Conservation (phyloP, 108 stramenopile species). For the Nannochloropsis oceanica region DNA sequence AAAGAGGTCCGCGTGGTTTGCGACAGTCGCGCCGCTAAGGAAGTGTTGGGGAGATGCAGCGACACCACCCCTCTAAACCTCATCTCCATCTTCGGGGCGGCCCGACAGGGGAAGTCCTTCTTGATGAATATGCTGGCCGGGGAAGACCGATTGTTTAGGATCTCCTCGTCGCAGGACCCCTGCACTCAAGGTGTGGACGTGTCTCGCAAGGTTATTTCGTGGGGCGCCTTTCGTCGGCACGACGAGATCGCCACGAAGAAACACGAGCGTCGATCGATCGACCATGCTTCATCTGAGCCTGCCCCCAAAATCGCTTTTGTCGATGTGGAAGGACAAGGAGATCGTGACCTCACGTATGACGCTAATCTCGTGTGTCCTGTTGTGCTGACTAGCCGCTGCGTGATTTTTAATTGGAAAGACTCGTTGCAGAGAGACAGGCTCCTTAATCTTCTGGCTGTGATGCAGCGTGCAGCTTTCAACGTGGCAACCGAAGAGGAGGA, state of each 20-base stretch:
- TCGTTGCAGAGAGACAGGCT: constrained; percentile 30
- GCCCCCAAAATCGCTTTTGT: constrained; percentile 24
- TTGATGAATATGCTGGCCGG: constrained; percentile 42
- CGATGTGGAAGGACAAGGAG: constrained; percentile 40
- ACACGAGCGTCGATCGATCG: constrained; percentile 2
- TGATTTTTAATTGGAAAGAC: constrained; percentile 44
- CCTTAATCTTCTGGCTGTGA: constrained; percentile 35
- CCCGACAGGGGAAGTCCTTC: constrained; percentile 39
- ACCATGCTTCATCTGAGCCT: constrained; percentile 1
- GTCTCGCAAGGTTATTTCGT: constrained; percentile 14
- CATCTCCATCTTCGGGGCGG: constrained; percentile 36
- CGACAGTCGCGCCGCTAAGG: background rate
- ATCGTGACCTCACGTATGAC: constrained; percentile 39
- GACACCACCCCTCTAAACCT: constrained; percentile 6
- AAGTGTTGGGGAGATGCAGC: background rate
- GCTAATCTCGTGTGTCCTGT: constrained; percentile 36
- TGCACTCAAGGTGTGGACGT: constrained; percentile 40
- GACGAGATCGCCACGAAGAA: background rate
- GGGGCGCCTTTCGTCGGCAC: background rate
- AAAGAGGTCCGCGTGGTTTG: background rate
- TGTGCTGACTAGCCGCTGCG: constrained; percentile 34
- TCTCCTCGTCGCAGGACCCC: constrained; percentile 27
- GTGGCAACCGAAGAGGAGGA: constrained; percentile 17
- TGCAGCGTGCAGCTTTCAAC: constrained; percentile 31
- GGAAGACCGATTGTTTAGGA: constrained; percentile 27